Percentiles rank a stretch among this genome's conserved stretches.
Evolutionary conservation across 2,329 filamentous ascomycete species (phyloP).

Genomic region (Diaporthe sp.): DNA sequence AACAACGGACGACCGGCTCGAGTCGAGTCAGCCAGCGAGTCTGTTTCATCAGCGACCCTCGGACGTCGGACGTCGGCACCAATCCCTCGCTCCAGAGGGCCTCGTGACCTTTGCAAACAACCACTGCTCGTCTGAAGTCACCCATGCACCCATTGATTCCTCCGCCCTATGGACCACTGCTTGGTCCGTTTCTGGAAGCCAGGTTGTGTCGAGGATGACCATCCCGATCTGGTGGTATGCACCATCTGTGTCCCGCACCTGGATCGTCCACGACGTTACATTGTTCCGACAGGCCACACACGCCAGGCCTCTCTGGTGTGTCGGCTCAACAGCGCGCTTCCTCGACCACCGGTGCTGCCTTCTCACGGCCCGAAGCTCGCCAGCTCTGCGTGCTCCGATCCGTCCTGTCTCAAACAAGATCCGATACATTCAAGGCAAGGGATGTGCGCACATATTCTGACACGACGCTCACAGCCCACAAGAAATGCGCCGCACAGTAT

Average conservation of each 20-base stretch:
- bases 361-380: constrained; percentile 21
- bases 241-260: constrained; percentile 18
- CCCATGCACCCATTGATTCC: neutral
- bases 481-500: neutral
- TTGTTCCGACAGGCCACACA: constrained; percentile 7
- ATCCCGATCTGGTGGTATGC: constrained; percentile 27
- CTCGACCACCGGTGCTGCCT: constrained; percentile 21
- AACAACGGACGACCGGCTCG: constrained; percentile 11
- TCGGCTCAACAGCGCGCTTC: neutral
- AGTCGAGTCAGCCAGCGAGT: constrained; percentile 26
- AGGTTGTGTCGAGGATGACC: neutral
- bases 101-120: neutral
- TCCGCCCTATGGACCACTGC: neutral
- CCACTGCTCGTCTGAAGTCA: neutral
- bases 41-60: constrained; percentile 30
- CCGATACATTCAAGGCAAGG: neutral
- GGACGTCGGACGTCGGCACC: constrained; percentile 17
- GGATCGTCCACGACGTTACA: constrained; percentile 29
- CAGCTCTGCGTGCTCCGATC: constrained; percentile 9
- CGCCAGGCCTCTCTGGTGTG: constrained; percentile 1
- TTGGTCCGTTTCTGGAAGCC: neutral
- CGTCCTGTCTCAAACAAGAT: neutral
- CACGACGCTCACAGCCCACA: too few species aligned
- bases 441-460: neutral
- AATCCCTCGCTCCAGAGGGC: neutral